Evolutionary conservation across 768 basidiomycete genomes (phyloP).

Genomic region (Leccinum truebloodii): DNA sequence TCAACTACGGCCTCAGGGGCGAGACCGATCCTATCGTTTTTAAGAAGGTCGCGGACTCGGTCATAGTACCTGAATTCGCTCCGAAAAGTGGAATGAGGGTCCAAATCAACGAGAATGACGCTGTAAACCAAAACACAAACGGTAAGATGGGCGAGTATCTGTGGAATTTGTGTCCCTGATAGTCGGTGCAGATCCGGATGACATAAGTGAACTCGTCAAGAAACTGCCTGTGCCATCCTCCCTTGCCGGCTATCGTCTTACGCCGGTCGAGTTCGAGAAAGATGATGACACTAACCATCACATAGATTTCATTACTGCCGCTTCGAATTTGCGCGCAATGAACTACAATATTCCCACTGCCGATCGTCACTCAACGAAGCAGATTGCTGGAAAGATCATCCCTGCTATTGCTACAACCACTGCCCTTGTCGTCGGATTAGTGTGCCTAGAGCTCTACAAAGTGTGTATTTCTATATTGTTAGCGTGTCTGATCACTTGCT

Average conservation of each 20-base stretch:
- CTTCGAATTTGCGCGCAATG: conserved; percentile 92
- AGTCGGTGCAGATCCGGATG: conserved; percentile 44
- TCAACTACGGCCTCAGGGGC: conserved; percentile 95
- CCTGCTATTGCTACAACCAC: conserved; percentile 99
- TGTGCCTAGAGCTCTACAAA: conserved; percentile 97
- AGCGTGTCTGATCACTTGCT: not conserved
- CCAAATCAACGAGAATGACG: conserved; percentile 91
- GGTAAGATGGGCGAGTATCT: conserved; percentile 21
- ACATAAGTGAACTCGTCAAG: conserved; percentile 56
- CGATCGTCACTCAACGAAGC: conserved; percentile 91
- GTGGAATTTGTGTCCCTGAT: conserved; percentile 6
- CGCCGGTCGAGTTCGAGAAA: conserved; percentile 97
- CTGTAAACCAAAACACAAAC: conserved; percentile 57
- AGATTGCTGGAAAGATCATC: conserved; percentile 98
- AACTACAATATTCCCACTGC: conserved; percentile 91
- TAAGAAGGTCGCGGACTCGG: conserved; percentile 79
- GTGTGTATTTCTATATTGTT: conserved; percentile 35
- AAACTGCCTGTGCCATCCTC: conserved; percentile 88
- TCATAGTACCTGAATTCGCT: conserved; percentile 89
- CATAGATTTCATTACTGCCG: conserved; percentile 98
- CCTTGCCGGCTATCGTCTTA: conserved; percentile 93
- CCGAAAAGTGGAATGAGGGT: conserved; percentile 91
- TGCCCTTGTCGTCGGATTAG: conserved; percentile 90
- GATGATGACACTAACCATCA: conserved; percentile 98
- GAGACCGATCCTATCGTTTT: conserved; percentile 77